Conservation (phyloP, 139 green algal genomes). For the Choricystis sp. region DNA sequence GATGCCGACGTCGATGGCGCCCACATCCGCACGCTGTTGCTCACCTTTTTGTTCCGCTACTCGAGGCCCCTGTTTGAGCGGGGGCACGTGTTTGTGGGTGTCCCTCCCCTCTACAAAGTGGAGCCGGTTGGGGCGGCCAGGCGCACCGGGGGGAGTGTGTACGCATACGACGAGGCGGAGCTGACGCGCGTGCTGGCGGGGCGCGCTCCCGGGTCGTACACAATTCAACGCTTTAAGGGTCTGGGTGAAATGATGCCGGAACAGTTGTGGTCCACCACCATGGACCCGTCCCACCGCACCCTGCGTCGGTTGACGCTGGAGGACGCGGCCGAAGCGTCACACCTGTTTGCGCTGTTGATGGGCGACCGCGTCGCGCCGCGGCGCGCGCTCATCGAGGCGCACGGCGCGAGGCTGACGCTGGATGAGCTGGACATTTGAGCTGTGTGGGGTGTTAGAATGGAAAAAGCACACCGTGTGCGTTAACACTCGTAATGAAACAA, state of each 20-base stretch:
- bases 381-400: conserved; percentile 39
- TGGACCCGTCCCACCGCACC: conserved; percentile 66
- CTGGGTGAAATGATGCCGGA: conserved; percentile 98
- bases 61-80: conserved; percentile 56
- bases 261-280: conserved; percentile 93
- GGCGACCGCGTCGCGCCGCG: conserved; percentile 56
- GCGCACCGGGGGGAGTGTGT: conserved; percentile 24
- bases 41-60: conserved; percentile 98
- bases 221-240: conserved; percentile 87
- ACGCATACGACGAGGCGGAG: conserved; percentile 61
- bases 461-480: background rate
- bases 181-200: conserved; percentile 20
- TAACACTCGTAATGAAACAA: background rate
- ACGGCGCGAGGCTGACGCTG: conserved; percentile 21
- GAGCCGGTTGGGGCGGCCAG: conserved; percentile 12
- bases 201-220: conserved; percentile 23
- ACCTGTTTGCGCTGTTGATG: conserved; percentile 82
- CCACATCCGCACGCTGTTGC: conserved; percentile 94
- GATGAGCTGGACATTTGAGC: conserved; percentile 43
- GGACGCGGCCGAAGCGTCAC: conserved; percentile 62
- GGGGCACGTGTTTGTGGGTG: conserved; percentile 83
- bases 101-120: conserved; percentile 89
- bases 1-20: conserved; percentile 96
- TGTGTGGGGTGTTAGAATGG: background rate
- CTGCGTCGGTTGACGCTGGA: conserved; percentile 40